Evolutionary conservation across 139 green algal species (phyloP).

Genomic region (Coccomyxa sp.): DNA sequence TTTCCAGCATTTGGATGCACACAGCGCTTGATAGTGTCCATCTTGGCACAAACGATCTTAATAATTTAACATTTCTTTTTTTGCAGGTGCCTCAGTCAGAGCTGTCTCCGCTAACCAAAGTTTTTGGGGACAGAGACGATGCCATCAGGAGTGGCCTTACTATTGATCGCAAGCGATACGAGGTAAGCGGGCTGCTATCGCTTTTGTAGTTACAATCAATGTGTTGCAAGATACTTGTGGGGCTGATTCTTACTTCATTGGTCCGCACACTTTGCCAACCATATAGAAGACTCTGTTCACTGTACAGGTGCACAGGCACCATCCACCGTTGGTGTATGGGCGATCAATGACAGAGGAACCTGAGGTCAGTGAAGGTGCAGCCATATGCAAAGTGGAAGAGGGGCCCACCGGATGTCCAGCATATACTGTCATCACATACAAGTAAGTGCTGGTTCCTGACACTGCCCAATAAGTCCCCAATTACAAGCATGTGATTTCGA

Average conservation of each 20-base stretch:
- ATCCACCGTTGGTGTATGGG: conserved; percentile 70
- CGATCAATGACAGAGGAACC: conserved; percentile 50
- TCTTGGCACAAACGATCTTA: background rate
- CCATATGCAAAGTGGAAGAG: conserved; percentile 45
- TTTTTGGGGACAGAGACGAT: conserved; percentile 23
- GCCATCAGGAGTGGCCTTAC: conserved; percentile 27
- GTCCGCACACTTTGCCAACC: background rate
- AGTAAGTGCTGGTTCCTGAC: conserved; percentile 29
- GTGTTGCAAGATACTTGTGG: background rate
- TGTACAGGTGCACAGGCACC: conserved; percentile 61
- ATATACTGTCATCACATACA: conserved; percentile 58
- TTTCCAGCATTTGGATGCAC: background rate
- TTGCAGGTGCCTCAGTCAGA: conserved; percentile 12
- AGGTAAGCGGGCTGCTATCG: conserved; percentile 18
- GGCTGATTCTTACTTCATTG: background rate
- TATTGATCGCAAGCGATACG: conserved; percentile 29
- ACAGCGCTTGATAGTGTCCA: background rate
- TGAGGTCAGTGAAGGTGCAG: conserved; percentile 50
- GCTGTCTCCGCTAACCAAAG: conserved; percentile 6
- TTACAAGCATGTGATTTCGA: background rate
- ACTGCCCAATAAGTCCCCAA: background rate
- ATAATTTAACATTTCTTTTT: background rate
- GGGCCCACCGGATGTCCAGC: conserved; percentile 18
- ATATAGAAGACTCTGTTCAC: background rate
- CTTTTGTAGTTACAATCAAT: background rate